Base-by-base conservation (phyloP, 1,139 yeast species). In the Suhomyces bokatorum region DNA sequence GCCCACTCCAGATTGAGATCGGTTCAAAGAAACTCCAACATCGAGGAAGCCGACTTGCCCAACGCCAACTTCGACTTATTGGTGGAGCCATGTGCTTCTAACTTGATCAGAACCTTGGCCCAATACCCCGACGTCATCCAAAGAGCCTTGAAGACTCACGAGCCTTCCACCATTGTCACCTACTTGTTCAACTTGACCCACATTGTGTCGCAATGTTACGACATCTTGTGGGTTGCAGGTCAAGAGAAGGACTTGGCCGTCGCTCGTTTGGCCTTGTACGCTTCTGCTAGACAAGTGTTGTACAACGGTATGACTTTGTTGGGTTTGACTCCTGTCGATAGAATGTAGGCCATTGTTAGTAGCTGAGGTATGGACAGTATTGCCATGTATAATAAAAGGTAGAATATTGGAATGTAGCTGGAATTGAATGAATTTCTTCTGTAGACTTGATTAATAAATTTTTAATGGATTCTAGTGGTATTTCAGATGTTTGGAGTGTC, bases 1-100 rank as follows among this genome's bases (percentile, higher is more conserved):
- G 99, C 99, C 40, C 99, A 93, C 71, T 90, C 99, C 35, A 88
- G 99, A 70, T 82, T 93, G 65, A 82, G 95, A 71, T 91, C 98
- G 3, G 91, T 93, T 60, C 93, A 89, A 71, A 87, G 99, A 75
- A 90, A 88, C 57, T 82, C 95, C 22, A 70, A 66, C 43, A 67
- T 70, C 41, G 75, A 78, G 39, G 73, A 81, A 39, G 62, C 75
- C 11, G 73, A 75, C 45, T 69, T 78, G 64, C 47, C 59, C 33
- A 60, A 65, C 30, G 96, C 97, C 44, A 83, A 93, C 66, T 77
- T 78, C 62, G 76, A 82, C 22, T 72, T 90, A 54, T 80, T 91
- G 61, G 78, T 78, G 26, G 96, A 90, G 66, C 85, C 87, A 46
- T 81, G 83, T 56, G 96, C 95, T 34, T 76, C 69, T 34, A 77